phyloP scores from a whole-genome alignment of 768 basidiomycete species.

The Suillus placidus region DNA sequence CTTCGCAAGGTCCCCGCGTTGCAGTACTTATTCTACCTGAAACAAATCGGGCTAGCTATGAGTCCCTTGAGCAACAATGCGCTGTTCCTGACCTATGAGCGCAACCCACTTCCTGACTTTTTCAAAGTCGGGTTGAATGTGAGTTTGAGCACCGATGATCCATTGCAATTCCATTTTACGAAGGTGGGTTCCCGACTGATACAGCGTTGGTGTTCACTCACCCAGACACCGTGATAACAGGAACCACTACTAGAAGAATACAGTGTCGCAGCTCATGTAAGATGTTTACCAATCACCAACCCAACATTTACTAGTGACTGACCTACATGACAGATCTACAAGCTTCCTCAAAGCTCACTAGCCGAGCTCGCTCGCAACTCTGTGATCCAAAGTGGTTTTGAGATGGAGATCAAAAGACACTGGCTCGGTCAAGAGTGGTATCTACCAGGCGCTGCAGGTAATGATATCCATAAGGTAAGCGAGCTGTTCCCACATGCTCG shows the following conservation, averaged over 20 bases:
- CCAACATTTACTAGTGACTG: not conserved
- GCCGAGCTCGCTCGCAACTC: slow-evolving; percentile 99
- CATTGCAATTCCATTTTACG: slow-evolving; percentile 97
- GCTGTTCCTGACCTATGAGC: slow-evolving; percentile 93
- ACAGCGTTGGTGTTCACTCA: not conserved
- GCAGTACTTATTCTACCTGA: slow-evolving; percentile 96
- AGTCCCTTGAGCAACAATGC: slow-evolving; percentile 98
- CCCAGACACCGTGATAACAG: slow-evolving; percentile 39
- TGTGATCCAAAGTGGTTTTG: slow-evolving; percentile 95
- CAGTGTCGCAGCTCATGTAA: slow-evolving; percentile 93
- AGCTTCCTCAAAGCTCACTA: slow-evolving; percentile 89
- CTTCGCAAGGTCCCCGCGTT: slow-evolving; percentile 96
- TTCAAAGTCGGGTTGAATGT: slow-evolving; percentile 96
- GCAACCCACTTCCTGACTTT: slow-evolving; percentile 96
- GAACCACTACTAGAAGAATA: slow-evolving; percentile 97
- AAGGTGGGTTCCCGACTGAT: slow-evolving; percentile 58
- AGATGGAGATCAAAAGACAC: slow-evolving; percentile 96
- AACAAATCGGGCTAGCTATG: slow-evolving; percentile 99
- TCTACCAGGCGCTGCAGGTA: slow-evolving; percentile 88
- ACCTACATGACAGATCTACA: slow-evolving; percentile 74
- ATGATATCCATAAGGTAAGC: slow-evolving; percentile 91
- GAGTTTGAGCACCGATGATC: slow-evolving; percentile 94
- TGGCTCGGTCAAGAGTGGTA: slow-evolving; percentile 96
- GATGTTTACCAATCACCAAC: slow-evolving; percentile 25
- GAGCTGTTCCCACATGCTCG: not conserved